These are phyloP conservation scores for Solanum pimpinellifolium DNA, from an alignment of 257 asterid genomes.

Conservation along the genomic window DNA sequence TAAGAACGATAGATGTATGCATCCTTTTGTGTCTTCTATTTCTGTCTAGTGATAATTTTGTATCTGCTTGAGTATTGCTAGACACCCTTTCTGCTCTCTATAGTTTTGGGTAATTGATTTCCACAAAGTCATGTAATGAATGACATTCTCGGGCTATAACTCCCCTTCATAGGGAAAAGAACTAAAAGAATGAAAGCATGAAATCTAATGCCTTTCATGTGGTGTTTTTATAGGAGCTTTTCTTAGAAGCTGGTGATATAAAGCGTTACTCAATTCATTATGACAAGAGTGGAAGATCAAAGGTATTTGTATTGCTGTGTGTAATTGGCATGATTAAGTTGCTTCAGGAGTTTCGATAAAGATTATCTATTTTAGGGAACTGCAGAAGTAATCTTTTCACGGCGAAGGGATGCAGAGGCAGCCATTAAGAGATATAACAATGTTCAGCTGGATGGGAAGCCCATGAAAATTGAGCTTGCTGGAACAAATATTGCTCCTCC, in stretches of 20 bases:
- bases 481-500: constrained; percentile 36
- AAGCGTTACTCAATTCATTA: constrained; percentile 64
- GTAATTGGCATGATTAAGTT: not conserved
- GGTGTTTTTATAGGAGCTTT: constrained; percentile 55
- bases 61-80: not conserved
- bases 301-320: constrained; percentile 40
- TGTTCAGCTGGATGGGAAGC: constrained; percentile 67
- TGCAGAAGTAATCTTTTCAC: constrained; percentile 70
- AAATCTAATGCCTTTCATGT: not conserved
- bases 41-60: not conserved
- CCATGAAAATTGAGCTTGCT: constrained; percentile 53
- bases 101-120: not conserved
- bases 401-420: constrained; percentile 48
- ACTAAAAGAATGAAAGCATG: not conserved
- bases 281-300: constrained; percentile 93
- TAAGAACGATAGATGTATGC: not conserved
- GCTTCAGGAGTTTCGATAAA: not conserved
- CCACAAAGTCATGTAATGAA: not conserved
- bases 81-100: not conserved
- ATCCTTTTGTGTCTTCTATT: not conserved
- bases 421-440: constrained; percentile 59
- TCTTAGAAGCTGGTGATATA: constrained; percentile 86
- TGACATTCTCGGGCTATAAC: not conserved
- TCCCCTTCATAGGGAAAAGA: not conserved
- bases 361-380: constrained; percentile 57